Percentiles rank a stretch among this genome's conserved stretches.
These are phyloP conservation scores for Chenopodium suecicum DNA, from an alignment of 148 eudicot species.

Conservation along the genomic window DNA sequence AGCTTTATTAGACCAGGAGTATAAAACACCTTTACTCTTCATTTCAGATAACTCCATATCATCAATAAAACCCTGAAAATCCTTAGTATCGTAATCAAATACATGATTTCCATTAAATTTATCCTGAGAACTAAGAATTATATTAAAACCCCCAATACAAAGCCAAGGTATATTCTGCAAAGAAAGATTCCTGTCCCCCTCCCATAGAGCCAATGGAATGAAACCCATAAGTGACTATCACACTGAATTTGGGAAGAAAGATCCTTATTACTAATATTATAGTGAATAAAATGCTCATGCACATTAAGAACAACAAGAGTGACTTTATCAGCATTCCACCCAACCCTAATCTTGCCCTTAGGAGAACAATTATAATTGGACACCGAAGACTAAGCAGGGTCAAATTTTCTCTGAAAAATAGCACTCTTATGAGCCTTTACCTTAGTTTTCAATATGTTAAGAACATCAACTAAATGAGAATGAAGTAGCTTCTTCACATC, in stretches of 20 bases:
- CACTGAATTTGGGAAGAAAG: background rate
- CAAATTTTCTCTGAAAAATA: no score
- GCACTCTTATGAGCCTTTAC: no score
- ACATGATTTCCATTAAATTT: background rate
- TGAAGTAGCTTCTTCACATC: no score
- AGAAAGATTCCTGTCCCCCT: background rate
- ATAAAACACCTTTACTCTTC: background rate
- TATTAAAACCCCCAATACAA: no score
- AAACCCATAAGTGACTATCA: background rate
- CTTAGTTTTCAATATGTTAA: no score
- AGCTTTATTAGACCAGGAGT: background rate
- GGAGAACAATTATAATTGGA: no score
- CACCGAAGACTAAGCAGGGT: no score
- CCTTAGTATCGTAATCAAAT: background rate
- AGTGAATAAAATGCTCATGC: background rate
- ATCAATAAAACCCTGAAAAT: background rate
- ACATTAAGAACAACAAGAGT: background rate
- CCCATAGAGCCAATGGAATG: background rate
- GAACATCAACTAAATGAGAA: no score
- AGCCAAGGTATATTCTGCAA: background rate
- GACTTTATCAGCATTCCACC: no score
- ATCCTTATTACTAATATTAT: background rate
- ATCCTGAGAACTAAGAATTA: background rate
- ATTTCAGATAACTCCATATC: background rate
- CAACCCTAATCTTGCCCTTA: no score